Evolutionary conservation across 2,329 filamentous ascomycete genomes (phyloP).

Genomic region (Ceratocystis cacaofunesta): DNA sequence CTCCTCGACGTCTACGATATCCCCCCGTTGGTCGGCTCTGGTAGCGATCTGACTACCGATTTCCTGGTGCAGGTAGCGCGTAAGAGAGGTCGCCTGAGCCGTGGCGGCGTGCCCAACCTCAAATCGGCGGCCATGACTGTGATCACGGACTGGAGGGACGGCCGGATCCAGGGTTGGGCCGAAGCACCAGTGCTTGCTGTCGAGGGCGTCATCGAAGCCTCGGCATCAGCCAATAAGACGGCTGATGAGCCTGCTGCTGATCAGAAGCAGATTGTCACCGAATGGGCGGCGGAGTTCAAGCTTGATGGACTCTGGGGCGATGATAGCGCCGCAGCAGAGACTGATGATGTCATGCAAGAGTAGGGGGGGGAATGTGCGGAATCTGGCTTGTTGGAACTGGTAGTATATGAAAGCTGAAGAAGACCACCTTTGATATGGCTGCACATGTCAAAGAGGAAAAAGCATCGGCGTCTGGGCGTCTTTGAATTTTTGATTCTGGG

Average conservation of each 20-base stretch:
- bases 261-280: slow-evolving; percentile 75
- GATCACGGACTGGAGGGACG: slow-evolving; percentile 92
- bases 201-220: slow-evolving; percentile 23
- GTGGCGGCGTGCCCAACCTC: slow-evolving; percentile 81
- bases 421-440: background rate
- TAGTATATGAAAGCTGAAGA: slow-evolving; percentile 6
- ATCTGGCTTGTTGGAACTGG: background rate
- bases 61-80: slow-evolving; percentile 91
- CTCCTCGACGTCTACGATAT: slow-evolving; percentile 74
- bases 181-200: slow-evolving; percentile 57
- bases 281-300: slow-evolving; percentile 92
- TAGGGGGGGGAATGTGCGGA: slow-evolving; percentile 20
- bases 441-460: slow-evolving; percentile 8
- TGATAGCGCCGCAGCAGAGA: slow-evolving; percentile 20
- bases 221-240: slow-evolving; percentile 24
- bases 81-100: slow-evolving; percentile 76
- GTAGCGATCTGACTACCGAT: slow-evolving; percentile 69
- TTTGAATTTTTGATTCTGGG: slow-evolving; percentile 18
- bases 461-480: slow-evolving; percentile 20
- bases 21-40: slow-evolving; percentile 55
- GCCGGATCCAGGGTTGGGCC: slow-evolving; percentile 83
- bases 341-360: slow-evolving; percentile 38
- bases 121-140: slow-evolving; percentile 80
- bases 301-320: slow-evolving; percentile 76
- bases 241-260: slow-evolving; percentile 39